These are phyloP conservation scores for Calonectria naviculata DNA, from an alignment of 2,329 filamentous ascomycete species.

Conservation along the genomic window DNA sequence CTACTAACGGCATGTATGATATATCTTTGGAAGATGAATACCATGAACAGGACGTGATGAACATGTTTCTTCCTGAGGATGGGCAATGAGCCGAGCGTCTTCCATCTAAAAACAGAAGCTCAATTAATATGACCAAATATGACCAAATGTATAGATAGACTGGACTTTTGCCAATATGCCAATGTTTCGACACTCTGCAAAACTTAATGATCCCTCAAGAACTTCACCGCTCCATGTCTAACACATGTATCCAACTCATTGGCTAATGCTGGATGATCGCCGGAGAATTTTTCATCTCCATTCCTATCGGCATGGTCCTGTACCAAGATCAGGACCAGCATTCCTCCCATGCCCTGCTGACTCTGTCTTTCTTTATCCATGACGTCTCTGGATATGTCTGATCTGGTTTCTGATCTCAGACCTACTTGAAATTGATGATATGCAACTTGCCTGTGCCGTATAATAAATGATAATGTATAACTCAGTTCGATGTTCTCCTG, in stretches of 20 bases:
- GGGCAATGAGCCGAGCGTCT: neutral
- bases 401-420: neutral
- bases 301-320: neutral
- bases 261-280: neutral
- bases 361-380: neutral
- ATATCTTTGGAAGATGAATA: neutral
- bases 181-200: neutral
- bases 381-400: neutral
- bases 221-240: neutral
- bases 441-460: neutral
- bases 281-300: neutral
- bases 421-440: neutral
- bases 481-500: neutral
- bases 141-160: neutral
- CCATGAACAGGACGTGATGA: no score
- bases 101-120: no score
- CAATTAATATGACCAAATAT: neutral
- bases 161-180: neutral
- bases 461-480: neutral
- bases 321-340: neutral
- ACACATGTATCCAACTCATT: neutral
- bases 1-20: neutral
- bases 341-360: neutral
- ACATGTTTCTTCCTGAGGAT: neutral
- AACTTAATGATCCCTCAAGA: neutral